A percentile compares a stretch with the other conserved stretches of the same genome.
phyloP scores from a whole-genome alignment of 306 rosid species.

The Pterocarpus macrocarpus region DNA sequence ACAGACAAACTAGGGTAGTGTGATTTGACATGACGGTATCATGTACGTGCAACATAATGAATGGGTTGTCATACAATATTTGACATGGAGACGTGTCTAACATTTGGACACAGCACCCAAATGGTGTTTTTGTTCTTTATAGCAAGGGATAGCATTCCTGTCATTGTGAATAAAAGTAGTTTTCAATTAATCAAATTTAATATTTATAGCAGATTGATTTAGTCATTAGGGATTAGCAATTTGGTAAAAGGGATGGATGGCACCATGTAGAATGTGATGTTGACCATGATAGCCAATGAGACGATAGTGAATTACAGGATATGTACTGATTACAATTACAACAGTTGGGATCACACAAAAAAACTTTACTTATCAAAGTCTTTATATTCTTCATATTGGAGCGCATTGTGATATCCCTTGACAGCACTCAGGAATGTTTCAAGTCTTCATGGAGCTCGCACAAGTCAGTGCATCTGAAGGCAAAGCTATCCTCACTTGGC shows the following conservation, averaged over 20 bases:
- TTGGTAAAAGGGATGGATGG: conserved; percentile 41
- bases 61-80: no score
- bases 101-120: no score
- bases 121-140: no score
- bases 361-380: background rate
- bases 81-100: no score
- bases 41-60: no score
- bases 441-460: conserved; percentile 95
- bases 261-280: conserved; percentile 5
- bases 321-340: background rate
- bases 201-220: conserved; percentile 30
- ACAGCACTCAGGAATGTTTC: conserved; percentile 96
- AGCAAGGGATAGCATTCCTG: background rate
- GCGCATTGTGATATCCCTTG: conserved; percentile 50
- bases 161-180: background rate
- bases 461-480: conserved; percentile 83
- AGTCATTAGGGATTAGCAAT: conserved; percentile 42
- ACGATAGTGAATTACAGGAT: conserved; percentile 11
- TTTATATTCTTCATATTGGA: conserved; percentile 25
- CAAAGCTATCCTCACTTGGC: conserved; percentile 59
- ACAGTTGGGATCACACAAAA: background rate
- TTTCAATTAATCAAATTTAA: conserved; percentile 35
- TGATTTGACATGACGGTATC: no score
- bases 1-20: no score
- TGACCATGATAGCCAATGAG: conserved; percentile 35